Evolutionary conservation across 805 yeast species (phyloP).

Genomic region (Teunomyces pallodes): DNA sequence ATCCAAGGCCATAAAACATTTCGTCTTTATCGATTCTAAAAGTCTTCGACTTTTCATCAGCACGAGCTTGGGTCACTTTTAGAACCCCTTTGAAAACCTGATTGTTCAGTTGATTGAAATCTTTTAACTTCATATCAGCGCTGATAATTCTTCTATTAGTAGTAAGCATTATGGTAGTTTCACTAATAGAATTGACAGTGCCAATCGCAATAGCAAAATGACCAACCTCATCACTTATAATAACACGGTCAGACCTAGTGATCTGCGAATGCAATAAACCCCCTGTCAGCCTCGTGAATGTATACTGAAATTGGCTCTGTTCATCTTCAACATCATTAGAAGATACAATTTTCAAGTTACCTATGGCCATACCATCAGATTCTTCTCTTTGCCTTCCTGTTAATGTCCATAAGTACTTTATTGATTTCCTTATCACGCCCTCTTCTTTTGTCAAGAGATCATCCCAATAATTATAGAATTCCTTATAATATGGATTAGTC

Average conservation of each 20-base stretch:
- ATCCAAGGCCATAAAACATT: conserved; percentile 66
- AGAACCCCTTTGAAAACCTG: conserved; percentile 55
- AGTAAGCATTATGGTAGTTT: conserved; percentile 44
- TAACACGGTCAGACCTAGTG: conserved; percentile 56
- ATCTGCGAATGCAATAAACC: conserved; percentile 42
- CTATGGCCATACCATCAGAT: conserved; percentile 56
- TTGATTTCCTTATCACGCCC: conserved; percentile 47
- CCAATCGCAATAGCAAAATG: conserved; percentile 75
- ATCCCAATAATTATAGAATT: conserved; percentile 75
- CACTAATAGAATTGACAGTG: conserved; percentile 42
- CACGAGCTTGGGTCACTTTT: conserved; percentile 5
- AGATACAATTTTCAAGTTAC: conserved; percentile 44
- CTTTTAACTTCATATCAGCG: conserved; percentile 36
- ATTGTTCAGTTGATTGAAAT: conserved; percentile 39
- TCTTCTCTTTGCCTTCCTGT: conserved; percentile 59
- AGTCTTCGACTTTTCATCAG: conserved; percentile 8
- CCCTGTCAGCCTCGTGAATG: conserved; percentile 39
- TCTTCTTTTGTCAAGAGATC: conserved; percentile 71
- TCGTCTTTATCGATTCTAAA: conserved; percentile 83
- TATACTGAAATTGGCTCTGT: conserved; percentile 41
- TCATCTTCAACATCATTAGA: conserved; percentile 19
- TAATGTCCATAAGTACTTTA: conserved; percentile 68
- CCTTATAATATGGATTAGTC: conserved; percentile 36
- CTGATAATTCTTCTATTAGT: conserved; percentile 53
- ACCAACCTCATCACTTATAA: conserved; percentile 78